A percentile compares a stretch with the other conserved stretches of the same genome.
Conservation (phyloP, 2,329 filamentous ascomycete species). For the Trichoderma simmonsii region DNA sequence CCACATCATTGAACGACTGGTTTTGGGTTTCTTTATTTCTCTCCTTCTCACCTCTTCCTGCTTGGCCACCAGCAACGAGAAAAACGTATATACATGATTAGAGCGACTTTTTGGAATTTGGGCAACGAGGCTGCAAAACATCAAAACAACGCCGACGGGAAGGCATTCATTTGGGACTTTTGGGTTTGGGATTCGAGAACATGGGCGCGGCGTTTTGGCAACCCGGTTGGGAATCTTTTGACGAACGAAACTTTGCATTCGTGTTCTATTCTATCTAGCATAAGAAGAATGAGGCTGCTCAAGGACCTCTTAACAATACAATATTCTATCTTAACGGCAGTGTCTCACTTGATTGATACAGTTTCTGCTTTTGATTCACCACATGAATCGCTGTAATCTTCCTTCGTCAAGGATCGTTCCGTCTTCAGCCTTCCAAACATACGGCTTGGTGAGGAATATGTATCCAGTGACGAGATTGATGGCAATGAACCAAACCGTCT, state of each 20-base stretch:
- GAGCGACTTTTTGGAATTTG: constrained; percentile 8
- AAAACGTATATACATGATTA: constrained; percentile 17
- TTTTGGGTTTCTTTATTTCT: neutral
- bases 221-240: neutral
- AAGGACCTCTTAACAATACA: neutral
- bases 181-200: neutral
- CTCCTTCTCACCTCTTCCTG: neutral
- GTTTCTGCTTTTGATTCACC: constrained; percentile 44
- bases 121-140: constrained; percentile 6
- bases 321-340: neutral
- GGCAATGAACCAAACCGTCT: constrained; percentile 66
- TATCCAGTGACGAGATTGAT: constrained; percentile 67
- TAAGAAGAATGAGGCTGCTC: neutral
- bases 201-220: constrained; percentile 7
- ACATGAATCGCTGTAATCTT: constrained; percentile 75
- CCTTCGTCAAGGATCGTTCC: constrained; percentile 53
- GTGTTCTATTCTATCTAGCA: neutral
- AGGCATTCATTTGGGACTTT: neutral
- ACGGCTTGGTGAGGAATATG: constrained; percentile 66
- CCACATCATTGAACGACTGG: neutral
- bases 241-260: neutral
- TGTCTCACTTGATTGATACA: neutral
- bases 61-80: neutral
- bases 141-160: neutral
- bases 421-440: constrained; percentile 58